Conservation (phyloP, 2,329 filamentous ascomycete species). For the Hypocreales sp. region DNA sequence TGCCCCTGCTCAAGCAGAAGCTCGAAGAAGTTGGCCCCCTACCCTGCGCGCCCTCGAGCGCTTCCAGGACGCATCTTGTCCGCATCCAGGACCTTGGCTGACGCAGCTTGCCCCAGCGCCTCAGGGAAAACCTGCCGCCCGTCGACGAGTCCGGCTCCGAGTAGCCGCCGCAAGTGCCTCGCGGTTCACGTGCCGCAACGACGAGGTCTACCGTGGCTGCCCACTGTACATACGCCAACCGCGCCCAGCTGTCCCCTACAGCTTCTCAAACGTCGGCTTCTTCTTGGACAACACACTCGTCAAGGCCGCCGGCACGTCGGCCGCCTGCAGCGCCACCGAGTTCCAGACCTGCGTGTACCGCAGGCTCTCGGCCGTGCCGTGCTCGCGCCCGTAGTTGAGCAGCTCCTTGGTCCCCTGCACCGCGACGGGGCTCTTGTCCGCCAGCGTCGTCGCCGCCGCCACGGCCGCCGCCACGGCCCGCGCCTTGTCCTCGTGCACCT, state of each 20-base stretch:
- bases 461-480: constrained; percentile 47
- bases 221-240: too few species aligned
- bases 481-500: constrained; percentile 47
- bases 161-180: too few species aligned
- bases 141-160: constrained; percentile 37
- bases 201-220: too few species aligned
- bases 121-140: constrained; percentile 35
- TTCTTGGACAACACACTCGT: constrained; percentile 63
- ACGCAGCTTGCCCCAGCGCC: too few species aligned
- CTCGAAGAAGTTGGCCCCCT: constrained; percentile 46
- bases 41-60: neutral
- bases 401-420: constrained; percentile 80
- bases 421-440: constrained; percentile 73
- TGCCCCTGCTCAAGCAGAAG: constrained; percentile 48
- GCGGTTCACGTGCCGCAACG: too few species aligned
- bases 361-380: constrained; percentile 61
- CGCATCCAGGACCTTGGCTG: too few species aligned
- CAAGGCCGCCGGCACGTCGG: constrained; percentile 61
- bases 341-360: constrained; percentile 86
- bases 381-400: constrained; percentile 67
- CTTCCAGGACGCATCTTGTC: too few species aligned
- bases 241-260: too few species aligned
- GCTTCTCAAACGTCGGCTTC: constrained; percentile 71
- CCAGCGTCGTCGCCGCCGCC: constrained; percentile 48
- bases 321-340: constrained; percentile 62